Evolutionary conservation across 345 rosid genomes (phyloP).

Genomic region (Mangifera indica): DNA sequence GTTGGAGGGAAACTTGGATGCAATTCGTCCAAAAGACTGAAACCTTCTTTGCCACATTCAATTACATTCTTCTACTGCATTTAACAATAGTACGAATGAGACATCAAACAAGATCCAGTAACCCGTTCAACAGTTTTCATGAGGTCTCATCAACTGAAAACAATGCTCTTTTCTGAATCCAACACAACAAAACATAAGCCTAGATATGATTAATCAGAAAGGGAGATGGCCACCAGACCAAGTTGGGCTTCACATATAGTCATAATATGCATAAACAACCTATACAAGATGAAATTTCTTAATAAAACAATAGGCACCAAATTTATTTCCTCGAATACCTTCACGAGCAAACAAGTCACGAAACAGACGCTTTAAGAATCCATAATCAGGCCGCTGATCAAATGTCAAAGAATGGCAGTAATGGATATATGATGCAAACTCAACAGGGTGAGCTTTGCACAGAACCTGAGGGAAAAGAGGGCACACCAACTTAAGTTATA

Average conservation of each 20-base stretch:
- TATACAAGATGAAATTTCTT: neutral
- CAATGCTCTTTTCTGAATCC: neutral
- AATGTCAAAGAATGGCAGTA: constrained; percentile 85
- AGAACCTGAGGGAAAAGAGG: constrained; percentile 46
- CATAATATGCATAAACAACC: neutral
- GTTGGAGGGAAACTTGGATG: neutral
- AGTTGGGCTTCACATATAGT: neutral
- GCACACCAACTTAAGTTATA: neutral
- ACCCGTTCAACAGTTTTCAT: neutral
- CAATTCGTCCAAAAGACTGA: neutral
- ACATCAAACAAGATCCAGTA: neutral
- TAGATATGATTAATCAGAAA: constrained; percentile 1
- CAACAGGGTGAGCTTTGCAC: constrained; percentile 78
- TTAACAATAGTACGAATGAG: neutral
- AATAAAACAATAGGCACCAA: neutral
- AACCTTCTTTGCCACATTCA: neutral
- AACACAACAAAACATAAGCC: neutral
- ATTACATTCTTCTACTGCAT: neutral
- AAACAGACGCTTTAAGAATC: constrained; percentile 83
- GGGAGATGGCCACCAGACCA: neutral
- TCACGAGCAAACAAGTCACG: constrained; percentile 78
- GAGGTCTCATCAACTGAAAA: neutral
- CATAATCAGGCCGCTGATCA: constrained; percentile 92
- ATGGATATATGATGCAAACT: constrained; percentile 86
- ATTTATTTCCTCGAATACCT: constrained; percentile 40